Evolutionary conservation across 768 basidiomycete genomes (phyloP).

Genomic region (Panus rudis): DNA sequence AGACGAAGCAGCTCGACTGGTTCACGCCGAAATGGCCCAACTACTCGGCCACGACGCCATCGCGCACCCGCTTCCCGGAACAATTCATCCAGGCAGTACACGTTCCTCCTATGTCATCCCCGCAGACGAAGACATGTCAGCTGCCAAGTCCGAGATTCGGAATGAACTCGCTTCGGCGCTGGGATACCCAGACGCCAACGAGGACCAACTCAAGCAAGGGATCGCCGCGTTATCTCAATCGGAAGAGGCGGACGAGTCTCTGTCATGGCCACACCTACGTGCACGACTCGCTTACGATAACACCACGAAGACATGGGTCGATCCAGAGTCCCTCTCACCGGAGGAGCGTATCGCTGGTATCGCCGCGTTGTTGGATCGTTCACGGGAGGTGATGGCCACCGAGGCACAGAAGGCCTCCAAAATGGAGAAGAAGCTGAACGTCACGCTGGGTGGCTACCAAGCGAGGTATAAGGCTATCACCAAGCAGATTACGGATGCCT

Average conservation of each 20-base stretch:
- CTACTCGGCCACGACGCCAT: slow-evolving; percentile 87
- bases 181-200: slow-evolving; percentile 79
- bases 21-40: slow-evolving; percentile 71
- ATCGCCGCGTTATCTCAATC: slow-evolving; percentile 56
- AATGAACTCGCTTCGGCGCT: slow-evolving; percentile 71
- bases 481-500: slow-evolving; percentile 57
- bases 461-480: slow-evolving; percentile 60
- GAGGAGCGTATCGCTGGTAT: slow-evolving; percentile 63
- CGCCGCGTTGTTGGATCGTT: slow-evolving; percentile 48
- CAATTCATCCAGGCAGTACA: slow-evolving; percentile 64
- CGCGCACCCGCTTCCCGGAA: slow-evolving; percentile 83
- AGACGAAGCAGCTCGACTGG: slow-evolving; percentile 50
- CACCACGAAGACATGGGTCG: slow-evolving; percentile 55
- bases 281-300: slow-evolving; percentile 59
- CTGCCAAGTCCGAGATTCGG: slow-evolving; percentile 68
- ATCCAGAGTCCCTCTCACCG: slow-evolving; percentile 46
- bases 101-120: slow-evolving; percentile 66
- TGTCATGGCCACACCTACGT: slow-evolving; percentile 70
- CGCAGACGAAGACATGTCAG: slow-evolving; percentile 65
- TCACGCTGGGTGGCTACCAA: slow-evolving; percentile 89
- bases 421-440: slow-evolving; percentile 82
- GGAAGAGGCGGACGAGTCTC: slow-evolving; percentile 51
- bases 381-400: slow-evolving; percentile 65
- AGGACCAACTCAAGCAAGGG: slow-evolving; percentile 73
- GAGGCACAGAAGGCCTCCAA: slow-evolving; percentile 80